Evolutionary conservation across 345 rosid genomes (phyloP), one percentile per base, ranked within the genome.

Genomic region (Combretum micranthum): DNA sequence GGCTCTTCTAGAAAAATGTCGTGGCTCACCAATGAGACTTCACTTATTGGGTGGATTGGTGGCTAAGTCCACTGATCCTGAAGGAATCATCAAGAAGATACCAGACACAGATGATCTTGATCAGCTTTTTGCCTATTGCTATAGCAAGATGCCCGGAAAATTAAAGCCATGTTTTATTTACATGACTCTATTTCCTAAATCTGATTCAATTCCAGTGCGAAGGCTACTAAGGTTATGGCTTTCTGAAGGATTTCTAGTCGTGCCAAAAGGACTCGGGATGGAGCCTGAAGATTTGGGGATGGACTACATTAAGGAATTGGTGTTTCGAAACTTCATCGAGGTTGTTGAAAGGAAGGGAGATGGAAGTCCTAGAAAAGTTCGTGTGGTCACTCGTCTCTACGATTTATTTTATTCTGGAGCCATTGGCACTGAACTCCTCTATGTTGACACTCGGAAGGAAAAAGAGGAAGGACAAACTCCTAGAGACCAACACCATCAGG

Each of bases 201-300:
- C 45, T 13, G 15, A 12, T 21, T 46, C 52, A 2, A 61, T 70
- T 47, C 53, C 61, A 0, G 58, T 20, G 3, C 62, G 75, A 50
- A 70, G 60, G 67, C 56, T 70, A 25, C 16, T 65, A 12, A 25
- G 57, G 12, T 53, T 70, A 19, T 70, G 75, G 75, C 61, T 60
- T 44, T 69, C 66, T 2, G 75, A 70, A 60, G 75, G 59, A 20
- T 20, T 64, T 46, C 57, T 4, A 32, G 10, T 32, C 10, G 2
- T 63, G 25, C 17, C 0, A 4, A 13, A 17, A 47, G 39, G 19
- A 0, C 43, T 13, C 49, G 12, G 49, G 42, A 56, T 9, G 13
- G 5, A 48, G 14, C 67, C 61, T 0, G 73, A 64, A 26, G 44
- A 20, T n/a, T 15, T 48, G 2, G 59, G 67, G 8, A 58, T 56